Conservation (phyloP, 2,329 filamentous ascomycete genomes). For the Dothideomycetidae sp. region DNA sequence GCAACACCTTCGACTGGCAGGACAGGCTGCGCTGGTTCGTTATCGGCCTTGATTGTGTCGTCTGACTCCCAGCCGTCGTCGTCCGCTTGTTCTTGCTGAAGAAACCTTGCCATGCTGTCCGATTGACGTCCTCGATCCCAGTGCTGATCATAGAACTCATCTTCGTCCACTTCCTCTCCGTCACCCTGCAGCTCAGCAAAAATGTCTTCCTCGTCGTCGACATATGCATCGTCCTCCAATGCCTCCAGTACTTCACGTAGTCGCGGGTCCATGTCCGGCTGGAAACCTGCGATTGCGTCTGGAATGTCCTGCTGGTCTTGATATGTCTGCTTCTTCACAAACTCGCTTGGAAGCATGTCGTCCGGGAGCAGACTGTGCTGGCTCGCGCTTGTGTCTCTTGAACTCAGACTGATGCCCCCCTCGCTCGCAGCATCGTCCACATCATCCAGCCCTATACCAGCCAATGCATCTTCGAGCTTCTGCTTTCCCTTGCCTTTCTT, state of each 20-base stretch:
- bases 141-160: constrained; percentile 58
- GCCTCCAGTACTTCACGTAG: constrained; percentile 84
- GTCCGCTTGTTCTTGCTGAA: constrained; percentile 31
- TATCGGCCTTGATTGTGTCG: constrained; percentile 58
- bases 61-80: constrained; percentile 94
- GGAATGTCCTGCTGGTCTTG: constrained; percentile 88
- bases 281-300: constrained; percentile 81
- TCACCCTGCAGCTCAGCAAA: constrained; percentile 61
- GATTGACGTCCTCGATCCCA: constrained; percentile 25
- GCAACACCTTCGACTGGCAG: constrained; percentile 39
- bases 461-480: constrained; percentile 69
- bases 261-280: constrained; percentile 94
- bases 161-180: constrained; percentile 57
- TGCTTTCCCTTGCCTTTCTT: constrained; percentile 61
- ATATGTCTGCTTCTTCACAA: constrained; percentile 62
- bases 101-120: constrained; percentile 8
- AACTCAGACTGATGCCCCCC: constrained; percentile 29
- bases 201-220: constrained; percentile 70
- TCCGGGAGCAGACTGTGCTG: constrained; percentile 46
- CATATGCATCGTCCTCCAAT: constrained; percentile 87
- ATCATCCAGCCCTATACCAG: constrained; percentile 36
- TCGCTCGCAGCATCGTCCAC: constrained; percentile 28
- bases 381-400: constrained; percentile 24
- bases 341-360: constrained; percentile 66
- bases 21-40: constrained; percentile 15